These are phyloP conservation scores for Moesziomyces sp. DNA, from an alignment of 1,284 basidiomycete species.

Conservation along the genomic window DNA sequence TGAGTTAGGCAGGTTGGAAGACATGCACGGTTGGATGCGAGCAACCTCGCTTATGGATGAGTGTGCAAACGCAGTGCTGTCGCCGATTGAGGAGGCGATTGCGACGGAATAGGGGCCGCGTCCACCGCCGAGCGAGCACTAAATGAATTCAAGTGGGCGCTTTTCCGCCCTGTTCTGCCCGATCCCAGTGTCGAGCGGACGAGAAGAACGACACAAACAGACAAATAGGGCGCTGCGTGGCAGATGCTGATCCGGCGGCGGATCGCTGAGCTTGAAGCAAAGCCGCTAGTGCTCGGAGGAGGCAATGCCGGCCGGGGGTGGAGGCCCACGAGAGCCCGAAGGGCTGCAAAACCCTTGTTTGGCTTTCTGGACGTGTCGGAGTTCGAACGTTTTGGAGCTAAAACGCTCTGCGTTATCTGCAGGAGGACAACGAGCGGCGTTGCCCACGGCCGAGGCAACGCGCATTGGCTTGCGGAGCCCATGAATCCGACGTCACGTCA, in stretches of 20 bases:
- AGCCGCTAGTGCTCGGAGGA: constrained; percentile 19
- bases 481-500: background rate
- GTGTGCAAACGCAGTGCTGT: background rate
- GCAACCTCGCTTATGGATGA: background rate
- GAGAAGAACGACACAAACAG: background rate
- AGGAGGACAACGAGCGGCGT: background rate
- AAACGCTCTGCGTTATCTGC: background rate
- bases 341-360: background rate
- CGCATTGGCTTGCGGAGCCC: background rate
- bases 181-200: background rate
- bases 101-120: too few relatives aligned
- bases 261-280: constrained; percentile 15
- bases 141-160: background rate
- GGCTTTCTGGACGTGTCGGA: constrained; percentile 29
- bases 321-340: background rate
- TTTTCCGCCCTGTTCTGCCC: background rate
- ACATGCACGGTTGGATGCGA: background rate
- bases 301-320: constrained; percentile 17
- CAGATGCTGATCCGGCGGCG: background rate
- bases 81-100: background rate
- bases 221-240: background rate
- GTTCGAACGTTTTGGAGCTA: constrained; percentile 10
- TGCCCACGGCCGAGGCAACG: background rate
- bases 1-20: too few relatives aligned
- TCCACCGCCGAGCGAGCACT: background rate